Percentiles rank a stretch among this genome's conserved stretches.
Evolutionary conservation across 2,329 filamentous ascomycete species (phyloP).

Genomic region (Ceratocystis ficicola): DNA sequence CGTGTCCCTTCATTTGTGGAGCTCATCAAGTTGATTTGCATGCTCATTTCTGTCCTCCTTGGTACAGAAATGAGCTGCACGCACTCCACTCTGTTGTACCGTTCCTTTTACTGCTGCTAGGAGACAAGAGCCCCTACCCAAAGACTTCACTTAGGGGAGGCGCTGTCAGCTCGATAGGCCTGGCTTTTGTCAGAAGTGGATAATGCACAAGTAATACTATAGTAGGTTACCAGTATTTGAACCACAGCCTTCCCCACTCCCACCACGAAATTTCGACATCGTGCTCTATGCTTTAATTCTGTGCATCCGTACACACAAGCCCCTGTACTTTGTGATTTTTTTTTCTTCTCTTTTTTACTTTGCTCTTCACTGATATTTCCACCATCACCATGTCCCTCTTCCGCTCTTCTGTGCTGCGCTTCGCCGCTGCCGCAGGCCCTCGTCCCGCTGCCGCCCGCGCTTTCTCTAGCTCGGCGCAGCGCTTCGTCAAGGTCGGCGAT

Average conservation of each 20-base stretch:
- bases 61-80: not conserved
- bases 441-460: constrained; percentile 11
- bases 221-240: constrained; percentile 7
- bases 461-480: constrained; percentile 52
- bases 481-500: constrained; percentile 65
- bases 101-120: not conserved
- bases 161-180: no score
- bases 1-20: not conserved
- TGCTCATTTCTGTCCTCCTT: not conserved
- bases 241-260: not conserved
- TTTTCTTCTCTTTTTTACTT: no score
- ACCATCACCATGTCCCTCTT: constrained; percentile 18
- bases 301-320: not conserved
- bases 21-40: not conserved
- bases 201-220: no score
- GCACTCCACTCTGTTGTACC: not conserved
- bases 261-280: not conserved
- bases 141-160: no score
- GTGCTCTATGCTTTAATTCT: not conserved
- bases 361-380: not conserved
- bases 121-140: not conserved
- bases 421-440: constrained; percentile 15
- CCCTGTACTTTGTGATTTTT: no score
- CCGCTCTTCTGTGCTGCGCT: constrained; percentile 16
- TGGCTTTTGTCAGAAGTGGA: no score